phyloP scores from a whole-genome alignment of 768 basidiomycete species.

The Ramaria rubella region DNA sequence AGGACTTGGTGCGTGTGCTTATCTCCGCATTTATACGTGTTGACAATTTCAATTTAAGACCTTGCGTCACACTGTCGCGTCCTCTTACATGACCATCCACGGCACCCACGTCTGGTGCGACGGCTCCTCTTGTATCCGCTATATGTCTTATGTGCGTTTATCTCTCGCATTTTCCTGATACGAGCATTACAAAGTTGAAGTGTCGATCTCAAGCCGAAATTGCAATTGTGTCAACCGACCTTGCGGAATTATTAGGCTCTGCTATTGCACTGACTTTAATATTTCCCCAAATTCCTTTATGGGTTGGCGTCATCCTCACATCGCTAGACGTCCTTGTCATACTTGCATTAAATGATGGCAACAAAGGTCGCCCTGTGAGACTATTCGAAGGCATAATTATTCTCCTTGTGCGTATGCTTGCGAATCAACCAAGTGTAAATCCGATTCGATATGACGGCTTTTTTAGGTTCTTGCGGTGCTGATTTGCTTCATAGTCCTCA shows the following conservation, averaged over 20 bases:
- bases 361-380: slow-evolving; percentile 57
- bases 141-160: slow-evolving; percentile 35
- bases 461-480: slow-evolving; percentile 7
- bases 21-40: slow-evolving; percentile 34
- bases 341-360: slow-evolving; percentile 57
- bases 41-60: slow-evolving; percentile 33
- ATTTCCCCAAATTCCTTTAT: slow-evolving; percentile 61
- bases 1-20: slow-evolving; percentile 51
- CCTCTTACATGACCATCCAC: slow-evolving; percentile 57
- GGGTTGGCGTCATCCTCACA: slow-evolving; percentile 66
- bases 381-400: slow-evolving; percentile 64
- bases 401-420: slow-evolving; percentile 41
- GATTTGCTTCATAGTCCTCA: slow-evolving; percentile 32
- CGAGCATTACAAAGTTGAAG: slow-evolving; percentile 12
- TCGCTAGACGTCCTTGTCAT: slow-evolving; percentile 63
- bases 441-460: not conserved
- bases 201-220: slow-evolving; percentile 43
- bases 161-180: not conserved
- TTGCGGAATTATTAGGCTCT: slow-evolving; percentile 76
- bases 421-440: not conserved
- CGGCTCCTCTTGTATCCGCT: slow-evolving; percentile 60
- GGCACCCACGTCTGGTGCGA: slow-evolving; percentile 48
- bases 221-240: slow-evolving; percentile 70
- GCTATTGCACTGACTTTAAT: slow-evolving; percentile 76
- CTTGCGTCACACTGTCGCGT: slow-evolving; percentile 60